Base-by-base conservation (phyloP, 352 stramenopile genomes). In the Saprolegnia parasitica region DNA sequence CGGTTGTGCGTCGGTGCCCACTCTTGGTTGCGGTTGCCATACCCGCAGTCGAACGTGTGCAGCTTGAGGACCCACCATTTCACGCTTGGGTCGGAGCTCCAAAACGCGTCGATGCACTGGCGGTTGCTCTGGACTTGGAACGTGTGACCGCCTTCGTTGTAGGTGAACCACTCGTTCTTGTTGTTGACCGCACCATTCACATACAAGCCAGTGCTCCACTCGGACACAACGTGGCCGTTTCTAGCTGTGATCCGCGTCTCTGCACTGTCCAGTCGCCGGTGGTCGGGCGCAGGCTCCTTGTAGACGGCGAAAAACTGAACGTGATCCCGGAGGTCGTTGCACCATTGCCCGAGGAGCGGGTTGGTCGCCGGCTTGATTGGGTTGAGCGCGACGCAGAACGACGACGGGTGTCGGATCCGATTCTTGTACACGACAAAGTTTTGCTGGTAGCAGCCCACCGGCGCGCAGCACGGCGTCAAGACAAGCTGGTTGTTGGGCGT, bases 1-100 rank as follows among this genome's bases (percentile, higher is more conserved):
- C 32, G 23, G 21, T 35, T 57, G 45, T 58, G 11, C 15, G 88
- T 77, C 13, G 42, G 26, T 26, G 35, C 42, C 62, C 62, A 68
- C 29, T 61, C 18, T 61, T 68, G 62, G 18, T 68, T 68, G 45
- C 47, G 26, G 23, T 68, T 68, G 8, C 18, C n/a, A 47, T 16
- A 15, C 11, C 42, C 42, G 24, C 62, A 68, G 23, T 26, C 1
- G 62, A 35, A 68, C 46, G 47, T 45, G 21, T 68, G 62, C 9
- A 68, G 29, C 18, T 45, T 61, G 42, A 61, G 21, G 3, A 26
- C 21, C 20, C 35, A 32, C 20, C 40, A 26, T 5, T 35, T 58
- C 9, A 49, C 47, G 18, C 42, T 49, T 10, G 42, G 42, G 13
- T 20, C 23, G 23, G n/a, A 1, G 26, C 15, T 39, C 32, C 29